Percentiles rank a stretch among this genome's conserved stretches.
Conservation (phyloP, 2,329 filamentous ascomycete species). For the Rhynchosporium agropyri region DNA sequence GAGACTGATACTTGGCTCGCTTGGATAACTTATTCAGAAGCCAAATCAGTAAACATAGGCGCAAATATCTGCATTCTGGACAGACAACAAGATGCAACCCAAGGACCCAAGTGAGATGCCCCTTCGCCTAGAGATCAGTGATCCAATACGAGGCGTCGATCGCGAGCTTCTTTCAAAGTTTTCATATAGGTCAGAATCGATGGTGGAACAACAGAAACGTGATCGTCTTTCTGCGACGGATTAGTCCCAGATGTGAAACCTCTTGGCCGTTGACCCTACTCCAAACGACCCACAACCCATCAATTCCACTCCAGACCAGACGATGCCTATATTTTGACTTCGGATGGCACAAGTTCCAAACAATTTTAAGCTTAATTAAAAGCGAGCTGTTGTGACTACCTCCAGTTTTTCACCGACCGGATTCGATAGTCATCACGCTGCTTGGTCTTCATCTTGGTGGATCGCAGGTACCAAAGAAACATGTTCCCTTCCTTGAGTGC, state of each 20-base stretch:
- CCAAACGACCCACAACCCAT: slow-evolving; percentile 1
- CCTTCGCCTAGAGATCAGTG: not conserved
- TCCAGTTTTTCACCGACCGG: not conserved
- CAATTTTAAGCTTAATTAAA: not conserved
- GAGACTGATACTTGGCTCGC: not conserved
- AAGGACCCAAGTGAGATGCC: not conserved
- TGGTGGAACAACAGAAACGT: slow-evolving; percentile 11
- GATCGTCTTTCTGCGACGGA: slow-evolving; percentile 16
- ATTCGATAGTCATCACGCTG: not conserved
- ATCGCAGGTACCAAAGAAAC: not conserved
- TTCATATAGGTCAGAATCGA: not conserved
- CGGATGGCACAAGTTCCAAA: not conserved
- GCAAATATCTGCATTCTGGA: not conserved
- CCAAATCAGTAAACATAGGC: not conserved
- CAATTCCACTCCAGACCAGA: not conserved
- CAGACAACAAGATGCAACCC: not conserved
- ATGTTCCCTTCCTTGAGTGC: not conserved
- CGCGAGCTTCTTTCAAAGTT: not conserved
- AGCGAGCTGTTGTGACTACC: too few species aligned
- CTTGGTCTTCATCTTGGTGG: not conserved
- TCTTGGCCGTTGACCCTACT: not conserved
- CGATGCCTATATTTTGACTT: not conserved
- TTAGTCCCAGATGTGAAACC: not conserved
- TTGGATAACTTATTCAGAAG: not conserved
- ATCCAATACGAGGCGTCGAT: not conserved